A percentile compares a stretch with the other conserved stretches of the same genome.
phyloP scores from a whole-genome alignment of 2,329 filamentous ascomycete genomes.

The Cercospora canescens region DNA sequence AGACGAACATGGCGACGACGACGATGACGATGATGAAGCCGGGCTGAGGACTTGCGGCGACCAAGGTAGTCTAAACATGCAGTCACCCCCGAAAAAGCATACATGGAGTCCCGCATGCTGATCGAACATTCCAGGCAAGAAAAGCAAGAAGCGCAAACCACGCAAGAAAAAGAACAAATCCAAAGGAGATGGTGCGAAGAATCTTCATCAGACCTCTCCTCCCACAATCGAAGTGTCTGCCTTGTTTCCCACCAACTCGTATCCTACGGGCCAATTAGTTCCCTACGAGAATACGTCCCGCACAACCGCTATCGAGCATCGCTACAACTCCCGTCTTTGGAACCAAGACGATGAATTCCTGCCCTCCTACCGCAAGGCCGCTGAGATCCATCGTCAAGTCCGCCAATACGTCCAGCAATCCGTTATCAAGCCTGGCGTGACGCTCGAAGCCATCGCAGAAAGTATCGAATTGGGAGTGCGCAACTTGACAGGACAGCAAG shows the following conservation, averaged over 20 bases:
- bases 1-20: constrained; percentile 16
- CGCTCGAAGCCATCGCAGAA: constrained; percentile 52
- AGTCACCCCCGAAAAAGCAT: no score
- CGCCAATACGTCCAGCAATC: constrained; percentile 53
- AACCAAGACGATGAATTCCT: constrained; percentile 54
- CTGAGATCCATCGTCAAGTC: constrained; percentile 58
- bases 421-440: constrained; percentile 52
- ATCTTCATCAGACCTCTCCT: constrained; percentile 49
- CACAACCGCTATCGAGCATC: constrained; percentile 50
- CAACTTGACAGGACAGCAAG: constrained; percentile 51
- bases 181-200: constrained; percentile 34
- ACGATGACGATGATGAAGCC: constrained; percentile 24
- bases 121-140: constrained; percentile 31
- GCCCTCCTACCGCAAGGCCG: constrained; percentile 56
- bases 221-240: constrained; percentile 49
- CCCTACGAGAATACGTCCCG: constrained; percentile 49
- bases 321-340: constrained; percentile 45
- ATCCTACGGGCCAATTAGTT: constrained; percentile 50
- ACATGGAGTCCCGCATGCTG: no score
- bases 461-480: constrained; percentile 58
- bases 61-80: no score
- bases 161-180: constrained; percentile 44
- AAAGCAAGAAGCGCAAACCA: constrained; percentile 51
- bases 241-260: constrained; percentile 47
- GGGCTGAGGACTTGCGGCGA: background rate